Evolutionary conservation across 495 filamentous ascomycete species (phyloP).

Genomic region (Friedmanniomyces endolithicus): DNA sequence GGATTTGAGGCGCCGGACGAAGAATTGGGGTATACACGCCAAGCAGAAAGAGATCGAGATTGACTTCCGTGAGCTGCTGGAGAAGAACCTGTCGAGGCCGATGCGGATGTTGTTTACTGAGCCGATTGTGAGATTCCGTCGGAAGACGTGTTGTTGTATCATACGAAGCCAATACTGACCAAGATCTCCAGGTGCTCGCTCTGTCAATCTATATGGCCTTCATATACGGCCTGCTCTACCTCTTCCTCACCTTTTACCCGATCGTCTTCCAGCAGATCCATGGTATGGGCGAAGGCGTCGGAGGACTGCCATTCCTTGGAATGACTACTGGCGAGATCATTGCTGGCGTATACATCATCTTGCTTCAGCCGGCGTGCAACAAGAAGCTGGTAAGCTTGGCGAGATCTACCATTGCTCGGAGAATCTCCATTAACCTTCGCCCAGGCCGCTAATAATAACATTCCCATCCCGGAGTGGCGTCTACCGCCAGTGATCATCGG

Average conservation of each 20-base stretch:
- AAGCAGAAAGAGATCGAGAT: conserved; percentile 90
- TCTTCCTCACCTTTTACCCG: conserved; percentile 70
- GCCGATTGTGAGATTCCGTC: conserved; percentile 48
- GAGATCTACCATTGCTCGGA: not conserved
- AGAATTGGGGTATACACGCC: conserved; percentile 89
- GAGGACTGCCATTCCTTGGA: conserved; percentile 69
- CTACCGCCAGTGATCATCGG: conserved; percentile 67
- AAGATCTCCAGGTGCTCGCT: not conserved
- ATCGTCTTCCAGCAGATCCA: conserved; percentile 67
- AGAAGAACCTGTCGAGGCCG: conserved; percentile 74
- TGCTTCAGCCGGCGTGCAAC: conserved; percentile 53
- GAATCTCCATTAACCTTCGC: not conserved
- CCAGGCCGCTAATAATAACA: conserved; percentile 44
- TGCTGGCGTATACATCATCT: conserved; percentile 51
- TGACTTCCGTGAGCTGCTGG: conserved; percentile 62
- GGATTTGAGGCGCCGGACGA: conserved; percentile 65
- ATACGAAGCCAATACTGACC: conserved; percentile 22
- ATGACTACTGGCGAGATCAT: conserved; percentile 62
- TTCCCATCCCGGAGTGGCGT: conserved; percentile 78
- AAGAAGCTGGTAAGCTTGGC: conserved; percentile 23
- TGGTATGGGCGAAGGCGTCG: conserved; percentile 50
- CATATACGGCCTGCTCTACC: conserved; percentile 69
- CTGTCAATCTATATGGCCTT: conserved; percentile 13
- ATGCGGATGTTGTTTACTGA: conserved; percentile 67
- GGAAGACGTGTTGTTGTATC: conserved; percentile 65